Percentiles rank a stretch among this genome's conserved stretches.
These are phyloP conservation scores for Sarocladium kiliense DNA, from an alignment of 2,329 filamentous ascomycete genomes.

Conservation along the genomic window DNA sequence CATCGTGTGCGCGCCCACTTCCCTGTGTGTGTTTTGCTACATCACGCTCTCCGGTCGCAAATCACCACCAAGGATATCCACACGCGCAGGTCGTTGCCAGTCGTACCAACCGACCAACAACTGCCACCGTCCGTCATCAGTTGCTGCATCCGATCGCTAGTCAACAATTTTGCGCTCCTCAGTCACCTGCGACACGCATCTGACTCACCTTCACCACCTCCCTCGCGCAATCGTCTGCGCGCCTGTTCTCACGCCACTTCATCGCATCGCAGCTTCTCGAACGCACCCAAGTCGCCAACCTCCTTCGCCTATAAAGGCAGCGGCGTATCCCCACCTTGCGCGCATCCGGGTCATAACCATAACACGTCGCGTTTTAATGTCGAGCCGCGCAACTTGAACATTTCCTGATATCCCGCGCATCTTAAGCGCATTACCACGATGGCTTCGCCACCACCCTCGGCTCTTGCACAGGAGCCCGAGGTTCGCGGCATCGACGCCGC, in stretches of 20 bases:
- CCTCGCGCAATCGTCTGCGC: not conserved
- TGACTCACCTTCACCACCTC: constrained; percentile 7
- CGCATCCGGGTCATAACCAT: not conserved
- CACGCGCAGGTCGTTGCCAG: not conserved
- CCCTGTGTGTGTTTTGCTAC: constrained; percentile 1
- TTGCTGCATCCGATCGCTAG: not conserved
- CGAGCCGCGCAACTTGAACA: not conserved
- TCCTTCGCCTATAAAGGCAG: not conserved
- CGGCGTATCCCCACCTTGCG: not conserved
- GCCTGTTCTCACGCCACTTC: not conserved
- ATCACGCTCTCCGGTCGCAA: constrained; percentile 3
- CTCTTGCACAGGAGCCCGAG: not conserved
- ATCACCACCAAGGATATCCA: not conserved
- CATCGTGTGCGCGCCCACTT: not conserved
- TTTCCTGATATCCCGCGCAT: constrained; percentile 8
- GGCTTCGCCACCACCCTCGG: constrained; percentile 8
- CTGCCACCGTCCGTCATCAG: not conserved
- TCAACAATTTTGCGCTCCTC: not conserved
- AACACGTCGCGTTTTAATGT: constrained; percentile 1
- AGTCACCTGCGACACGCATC: constrained; percentile 5
- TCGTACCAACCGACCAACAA: not conserved
- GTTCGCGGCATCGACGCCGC: not conserved
- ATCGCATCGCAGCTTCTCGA: constrained; percentile 7
- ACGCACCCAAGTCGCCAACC: not conserved
- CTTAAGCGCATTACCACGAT: constrained; percentile 9